These are phyloP conservation scores for Debaryomyces tyrocola DNA, from an alignment of 805 yeast genomes.

Conservation along the genomic window DNA sequence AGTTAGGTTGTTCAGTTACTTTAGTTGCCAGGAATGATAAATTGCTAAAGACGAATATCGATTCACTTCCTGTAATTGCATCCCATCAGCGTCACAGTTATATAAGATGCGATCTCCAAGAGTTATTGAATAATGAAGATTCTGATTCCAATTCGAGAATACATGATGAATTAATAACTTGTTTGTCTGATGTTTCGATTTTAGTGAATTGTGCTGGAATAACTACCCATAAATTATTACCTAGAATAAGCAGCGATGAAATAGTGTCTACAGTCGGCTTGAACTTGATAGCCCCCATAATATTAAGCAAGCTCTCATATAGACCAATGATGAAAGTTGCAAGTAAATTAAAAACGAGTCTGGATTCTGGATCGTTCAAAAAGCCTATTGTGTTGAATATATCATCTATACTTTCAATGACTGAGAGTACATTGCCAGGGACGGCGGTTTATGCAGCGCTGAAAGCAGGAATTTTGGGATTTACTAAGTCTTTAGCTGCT, in stretches of 20 bases:
- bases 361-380: conserved; percentile 11
- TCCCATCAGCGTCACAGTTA: conserved; percentile 27
- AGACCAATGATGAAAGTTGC: conserved; percentile 47
- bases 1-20: conserved; percentile 29
- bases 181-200: conserved; percentile 39
- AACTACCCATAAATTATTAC: conserved; percentile 54
- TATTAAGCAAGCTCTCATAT: conserved; percentile 53
- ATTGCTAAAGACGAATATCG: conserved; percentile 27
- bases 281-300: conserved; percentile 63
- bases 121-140: conserved; percentile 13
- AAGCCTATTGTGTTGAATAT: conserved; percentile 54
- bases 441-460: conserved; percentile 66
- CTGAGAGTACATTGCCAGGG: conserved; percentile 45
- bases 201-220: conserved; percentile 69
- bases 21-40: conserved; percentile 36
- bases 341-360: conserved; percentile 8
- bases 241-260: conserved; percentile 38
- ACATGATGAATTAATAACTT: conserved; percentile 13
- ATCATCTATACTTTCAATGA: conserved; percentile 60
- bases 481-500: conserved; percentile 56
- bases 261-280: conserved; percentile 49
- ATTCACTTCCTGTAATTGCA: conserved; percentile 11
- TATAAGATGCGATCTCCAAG: conserved; percentile 32
- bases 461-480: conserved; percentile 68
- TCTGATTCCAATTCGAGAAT: conserved; percentile 9